phyloP scores from a whole-genome alignment of 306 rosid genomes.

The Gillenia trifoliata region DNA sequence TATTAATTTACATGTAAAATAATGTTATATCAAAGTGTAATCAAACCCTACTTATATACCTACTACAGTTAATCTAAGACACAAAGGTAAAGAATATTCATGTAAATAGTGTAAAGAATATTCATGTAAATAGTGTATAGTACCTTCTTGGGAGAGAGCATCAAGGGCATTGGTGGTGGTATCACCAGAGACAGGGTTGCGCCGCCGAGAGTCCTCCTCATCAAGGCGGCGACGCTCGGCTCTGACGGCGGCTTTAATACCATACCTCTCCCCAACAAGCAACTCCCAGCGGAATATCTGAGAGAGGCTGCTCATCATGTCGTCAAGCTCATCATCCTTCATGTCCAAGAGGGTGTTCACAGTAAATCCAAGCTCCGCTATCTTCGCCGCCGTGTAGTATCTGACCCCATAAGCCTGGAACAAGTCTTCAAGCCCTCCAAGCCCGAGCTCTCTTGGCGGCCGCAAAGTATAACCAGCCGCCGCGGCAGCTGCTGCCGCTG shows the following conservation, averaged over 20 bases:
- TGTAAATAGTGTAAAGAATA: neutral
- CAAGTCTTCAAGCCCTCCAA: conserved; percentile 67
- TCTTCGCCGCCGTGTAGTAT: conserved; percentile 77
- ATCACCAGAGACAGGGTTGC: conserved; percentile 42
- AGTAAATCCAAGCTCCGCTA: conserved; percentile 92
- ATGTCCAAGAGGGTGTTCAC: conserved; percentile 69
- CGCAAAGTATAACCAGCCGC: conserved; percentile 11
- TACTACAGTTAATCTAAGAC: neutral
- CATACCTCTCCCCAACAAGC: conserved; percentile 86
- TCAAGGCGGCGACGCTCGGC: conserved; percentile 78
- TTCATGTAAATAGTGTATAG: neutral
- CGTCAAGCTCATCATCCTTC: conserved; percentile 93
- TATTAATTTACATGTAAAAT: neutral
- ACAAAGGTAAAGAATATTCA: neutral
- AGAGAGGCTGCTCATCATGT: conserved; percentile 86
- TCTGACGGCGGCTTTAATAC: conserved; percentile 84
- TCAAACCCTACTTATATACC: neutral
- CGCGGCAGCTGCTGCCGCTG: neutral
- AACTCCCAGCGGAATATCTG: conserved; percentile 87
- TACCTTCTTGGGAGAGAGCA: conserved; percentile 92
- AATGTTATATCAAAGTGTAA: neutral
- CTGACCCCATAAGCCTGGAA: conserved; percentile 86
- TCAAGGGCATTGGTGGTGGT: conserved; percentile 60
- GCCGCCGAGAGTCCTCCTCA: conserved; percentile 55
- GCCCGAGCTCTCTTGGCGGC: conserved; percentile 29